Percentiles rank a stretch among this genome's conserved stretches.
Evolutionary conservation across 108 stramenopile species (phyloP).

Genomic region (Aureococcus anophagefferens): DNA sequence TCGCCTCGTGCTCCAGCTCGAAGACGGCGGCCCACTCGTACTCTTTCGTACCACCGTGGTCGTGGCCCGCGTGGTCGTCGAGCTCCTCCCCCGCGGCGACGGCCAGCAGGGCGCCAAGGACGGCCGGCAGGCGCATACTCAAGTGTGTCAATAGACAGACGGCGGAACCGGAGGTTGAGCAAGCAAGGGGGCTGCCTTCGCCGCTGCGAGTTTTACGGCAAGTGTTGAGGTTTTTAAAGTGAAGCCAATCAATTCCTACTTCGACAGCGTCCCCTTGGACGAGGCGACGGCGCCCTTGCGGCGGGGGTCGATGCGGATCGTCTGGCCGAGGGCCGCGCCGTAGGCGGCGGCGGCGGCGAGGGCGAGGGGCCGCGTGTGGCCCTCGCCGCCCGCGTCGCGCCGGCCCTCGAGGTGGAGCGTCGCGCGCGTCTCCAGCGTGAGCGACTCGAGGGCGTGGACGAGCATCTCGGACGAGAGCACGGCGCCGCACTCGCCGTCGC

Average conservation of each 20-base stretch:
- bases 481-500: not conserved
- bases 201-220: no score
- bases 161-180: no score
- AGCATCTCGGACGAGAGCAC: constrained; percentile 78
- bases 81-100: no score
- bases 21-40: not conserved
- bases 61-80: no score
- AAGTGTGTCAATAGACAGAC: no score
- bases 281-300: constrained; percentile 65
- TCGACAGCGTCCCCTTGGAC: constrained; percentile 67
- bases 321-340: constrained; percentile 56
- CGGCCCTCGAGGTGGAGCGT: constrained; percentile 75
- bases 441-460: constrained; percentile 74
- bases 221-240: no score
- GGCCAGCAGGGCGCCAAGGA: no score
- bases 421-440: constrained; percentile 71
- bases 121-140: no score
- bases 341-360: constrained; percentile 58
- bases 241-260: no score
- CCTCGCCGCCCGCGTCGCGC: constrained; percentile 10
- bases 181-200: no score
- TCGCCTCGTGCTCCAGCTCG: not conserved
- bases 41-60: no score
- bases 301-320: constrained; percentile 61
- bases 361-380: constrained; percentile 32